A percentile compares a stretch with the other conserved stretches of the same genome.
These are phyloP conservation scores for Phyllosticta citribraziliensis DNA, from an alignment of 2,329 filamentous ascomycete genomes.

Conservation along the genomic window DNA sequence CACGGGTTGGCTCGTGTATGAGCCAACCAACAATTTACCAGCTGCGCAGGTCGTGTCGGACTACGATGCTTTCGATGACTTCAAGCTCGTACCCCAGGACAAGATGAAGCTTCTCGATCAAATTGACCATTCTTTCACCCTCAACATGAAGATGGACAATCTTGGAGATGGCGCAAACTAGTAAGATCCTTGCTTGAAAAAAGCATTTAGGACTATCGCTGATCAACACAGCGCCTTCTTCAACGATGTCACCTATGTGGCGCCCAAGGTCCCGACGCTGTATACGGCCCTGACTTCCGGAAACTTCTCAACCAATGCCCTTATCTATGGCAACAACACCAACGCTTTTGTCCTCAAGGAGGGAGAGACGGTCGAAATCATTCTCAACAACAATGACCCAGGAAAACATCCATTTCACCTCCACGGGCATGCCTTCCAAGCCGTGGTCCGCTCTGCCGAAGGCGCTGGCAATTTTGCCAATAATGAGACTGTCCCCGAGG, in stretches of 20 bases:
- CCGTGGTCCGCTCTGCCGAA: slow-evolving; percentile 23
- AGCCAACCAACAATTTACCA: slow-evolving; percentile 36
- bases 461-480: slow-evolving; percentile 25
- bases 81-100: slow-evolving; percentile 60
- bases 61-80: slow-evolving; percentile 64
- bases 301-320: slow-evolving; percentile 33
- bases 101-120: slow-evolving; percentile 48
- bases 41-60: slow-evolving; percentile 47
- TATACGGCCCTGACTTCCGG: slow-evolving; percentile 62
- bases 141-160: slow-evolving; percentile 54
- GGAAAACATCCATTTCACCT: slow-evolving; percentile 65
- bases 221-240: slow-evolving; percentile 33
- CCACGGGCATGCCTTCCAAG: slow-evolving; percentile 42
- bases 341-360: slow-evolving; percentile 56
- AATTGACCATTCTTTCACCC: slow-evolving; percentile 53
- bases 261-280: slow-evolving; percentile 67
- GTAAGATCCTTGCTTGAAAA: slow-evolving; percentile 28
- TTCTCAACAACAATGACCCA: slow-evolving; percentile 67
- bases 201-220: neutral
- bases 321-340: slow-evolving; percentile 43
- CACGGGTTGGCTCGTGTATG: slow-evolving; percentile 47
- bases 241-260: slow-evolving; percentile 67
- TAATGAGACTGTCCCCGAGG: slow-evolving; percentile 25
- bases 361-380: slow-evolving; percentile 58
- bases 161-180: slow-evolving; percentile 58